A percentile compares a stretch with the other conserved stretches of the same genome.
phyloP scores from a whole-genome alignment of 2,329 filamentous ascomycete genomes.

The Epichloe brachyelytri region DNA sequence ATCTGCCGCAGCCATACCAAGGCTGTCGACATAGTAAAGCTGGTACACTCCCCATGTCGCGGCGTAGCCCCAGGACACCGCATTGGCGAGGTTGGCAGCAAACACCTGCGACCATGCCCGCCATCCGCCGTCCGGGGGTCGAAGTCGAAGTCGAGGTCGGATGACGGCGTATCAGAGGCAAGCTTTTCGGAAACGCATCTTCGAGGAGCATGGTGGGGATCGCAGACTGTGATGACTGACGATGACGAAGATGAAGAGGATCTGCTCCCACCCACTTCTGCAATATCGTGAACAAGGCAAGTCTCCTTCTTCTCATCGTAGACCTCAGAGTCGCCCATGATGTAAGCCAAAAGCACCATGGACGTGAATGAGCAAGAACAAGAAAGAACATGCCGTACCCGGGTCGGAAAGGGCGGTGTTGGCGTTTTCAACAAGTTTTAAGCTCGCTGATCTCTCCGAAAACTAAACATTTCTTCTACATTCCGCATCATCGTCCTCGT shows the following conservation, averaged over 20 bases:
- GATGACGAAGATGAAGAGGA: background rate
- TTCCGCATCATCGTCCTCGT: background rate
- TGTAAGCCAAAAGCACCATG: background rate
- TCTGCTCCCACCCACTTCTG: background rate
- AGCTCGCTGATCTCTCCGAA: background rate
- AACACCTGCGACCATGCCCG: slow-evolving; percentile 38
- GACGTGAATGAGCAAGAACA: background rate
- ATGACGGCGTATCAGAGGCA: background rate
- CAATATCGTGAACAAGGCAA: background rate
- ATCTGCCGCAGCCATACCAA: slow-evolving; percentile 22
- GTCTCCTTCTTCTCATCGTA: background rate
- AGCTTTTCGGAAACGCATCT: background rate
- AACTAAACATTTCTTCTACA: background rate
- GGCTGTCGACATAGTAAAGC: slow-evolving; percentile 29
- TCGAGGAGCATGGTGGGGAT: background rate
- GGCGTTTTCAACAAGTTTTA: background rate
- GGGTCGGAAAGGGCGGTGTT: background rate
- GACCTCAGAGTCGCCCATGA: background rate
- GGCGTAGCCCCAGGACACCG: slow-evolving; percentile 37
- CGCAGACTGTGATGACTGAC: background rate
- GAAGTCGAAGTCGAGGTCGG: background rate
- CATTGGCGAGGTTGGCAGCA: slow-evolving; percentile 33
- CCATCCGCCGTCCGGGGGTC: slow-evolving; percentile 30
- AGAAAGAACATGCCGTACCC: background rate
- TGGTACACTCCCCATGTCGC: slow-evolving; percentile 41